A percentile compares a stretch with the other conserved stretches of the same genome.
phyloP scores from a whole-genome alignment of 768 basidiomycete species.

The Jaapia argillacea region DNA sequence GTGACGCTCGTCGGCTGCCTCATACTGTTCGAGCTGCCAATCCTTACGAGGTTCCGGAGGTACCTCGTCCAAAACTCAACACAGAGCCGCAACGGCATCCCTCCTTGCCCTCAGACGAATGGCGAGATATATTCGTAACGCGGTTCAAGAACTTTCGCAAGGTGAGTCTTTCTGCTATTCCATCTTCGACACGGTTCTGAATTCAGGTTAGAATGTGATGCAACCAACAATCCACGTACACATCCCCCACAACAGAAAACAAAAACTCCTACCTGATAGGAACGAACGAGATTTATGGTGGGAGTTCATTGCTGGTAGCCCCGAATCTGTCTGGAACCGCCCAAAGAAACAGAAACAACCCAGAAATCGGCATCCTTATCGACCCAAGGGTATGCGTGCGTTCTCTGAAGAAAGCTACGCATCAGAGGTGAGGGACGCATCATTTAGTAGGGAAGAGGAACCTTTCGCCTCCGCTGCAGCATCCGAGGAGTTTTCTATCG shows the following conservation, averaged over 20 bases:
- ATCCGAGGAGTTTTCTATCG: too few relatives aligned
- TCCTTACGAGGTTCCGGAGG: conserved; percentile 45
- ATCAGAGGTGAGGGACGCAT: background rate
- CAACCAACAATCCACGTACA: conserved; percentile 50
- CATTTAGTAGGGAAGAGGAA: too few relatives aligned
- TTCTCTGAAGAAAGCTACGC: conserved; percentile 22
- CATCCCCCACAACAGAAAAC: conserved; percentile 17
- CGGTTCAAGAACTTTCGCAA: conserved; percentile 60
- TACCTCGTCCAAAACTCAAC: conserved; percentile 8
- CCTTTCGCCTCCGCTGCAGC: too few relatives aligned
- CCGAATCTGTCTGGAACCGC: conserved; percentile 59
- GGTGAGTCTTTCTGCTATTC: conserved; percentile 25
- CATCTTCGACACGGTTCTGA: background rate
- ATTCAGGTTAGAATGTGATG: conserved; percentile 44
- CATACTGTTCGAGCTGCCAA: conserved; percentile 54
- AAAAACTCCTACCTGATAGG: conserved; percentile 51
- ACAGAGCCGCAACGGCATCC: conserved; percentile 18
- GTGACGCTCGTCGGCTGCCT: conserved; percentile 61
- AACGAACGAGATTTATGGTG: conserved; percentile 74
- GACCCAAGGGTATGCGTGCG: conserved; percentile 22
- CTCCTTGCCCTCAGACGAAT: conserved; percentile 53
- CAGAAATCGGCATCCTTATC: conserved; percentile 11
- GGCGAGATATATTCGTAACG: conserved; percentile 47
- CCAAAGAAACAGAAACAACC: conserved; percentile 27
- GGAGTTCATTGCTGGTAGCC: conserved; percentile 61